Evolutionary conservation across 352 stramenopile species (phyloP), one percentile per base, ranked within the genome.

Genomic region (Globisporangium lucens): DNA sequence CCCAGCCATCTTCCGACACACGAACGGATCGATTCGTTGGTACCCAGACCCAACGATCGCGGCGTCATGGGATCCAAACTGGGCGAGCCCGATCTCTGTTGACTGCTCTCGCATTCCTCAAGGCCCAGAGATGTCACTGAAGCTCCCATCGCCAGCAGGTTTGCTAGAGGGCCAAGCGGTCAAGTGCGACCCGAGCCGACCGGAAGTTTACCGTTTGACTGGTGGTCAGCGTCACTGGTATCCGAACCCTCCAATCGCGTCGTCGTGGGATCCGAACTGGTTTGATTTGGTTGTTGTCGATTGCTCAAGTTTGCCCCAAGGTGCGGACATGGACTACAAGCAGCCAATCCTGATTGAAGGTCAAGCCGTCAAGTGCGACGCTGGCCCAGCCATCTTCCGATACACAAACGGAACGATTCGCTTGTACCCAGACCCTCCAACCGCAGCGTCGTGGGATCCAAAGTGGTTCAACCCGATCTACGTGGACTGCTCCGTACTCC

Each of bases 371-470:
- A 67, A 67, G 24, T 72, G 66, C 41, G 56, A 67, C 24, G 55
- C 35, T 12, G 53, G 65, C 20, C 55, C 66, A 22, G 58, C 56
- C 49, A 38, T 49, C 38, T 67, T 36, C 53, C 36, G 63, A 2
- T 67, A 67, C 63, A 66, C 38, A 8, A 63, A 60, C 24, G 66
- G 59, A 13, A 22, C 65, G 60, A 47, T 38, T 20, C 66, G 66
- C 20, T 71, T 55, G 63, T 78, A 78, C 61, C 69, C 69, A 2
- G 67, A 53, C 5, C 53, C 58, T 7, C 22, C 13, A 4, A 65
- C 70, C n/a, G 72, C 73, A 3, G 27, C 22, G 13, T 78, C 73
- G 43, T 78, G 69, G 73, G 73, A 78, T 35, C 27, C 53, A 12
- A 66, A 66, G 15, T 78, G 59, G 61, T 12, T 2, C 29, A 43